Evolutionary conservation across 179 eudicot genomes (phyloP).

Genomic region (Spinacia oleracea): DNA sequence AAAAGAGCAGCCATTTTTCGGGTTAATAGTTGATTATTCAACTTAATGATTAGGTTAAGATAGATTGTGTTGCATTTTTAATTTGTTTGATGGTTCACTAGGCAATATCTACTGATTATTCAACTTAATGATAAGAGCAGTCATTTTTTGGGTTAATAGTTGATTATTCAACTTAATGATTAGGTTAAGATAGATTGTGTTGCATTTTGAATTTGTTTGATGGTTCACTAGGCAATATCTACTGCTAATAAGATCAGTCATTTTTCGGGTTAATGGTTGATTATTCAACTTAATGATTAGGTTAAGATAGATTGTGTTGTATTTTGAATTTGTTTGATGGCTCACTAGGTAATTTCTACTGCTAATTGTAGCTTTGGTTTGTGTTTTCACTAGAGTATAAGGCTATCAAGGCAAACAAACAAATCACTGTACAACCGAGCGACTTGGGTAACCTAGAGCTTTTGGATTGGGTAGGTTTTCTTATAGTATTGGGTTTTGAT

Average conservation of each 20-base stretch:
- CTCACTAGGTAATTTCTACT: conserved; percentile 23
- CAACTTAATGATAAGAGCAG: too few species aligned
- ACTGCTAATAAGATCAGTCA: too few species aligned
- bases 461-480: conserved; percentile 31
- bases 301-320: not conserved
- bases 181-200: too few species aligned
- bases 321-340: not conserved
- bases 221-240: too few species aligned
- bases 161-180: too few species aligned
- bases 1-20: not conserved
- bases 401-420: conserved; percentile 27
- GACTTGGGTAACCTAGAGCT: conserved; percentile 30
- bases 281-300: not conserved
- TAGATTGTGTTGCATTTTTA: too few species aligned
- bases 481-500: conserved; percentile 22
- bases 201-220: too few species aligned
- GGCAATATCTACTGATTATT: too few species aligned
- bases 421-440: conserved; percentile 27
- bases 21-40: too few species aligned
- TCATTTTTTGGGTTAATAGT: too few species aligned
- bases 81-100: too few species aligned
- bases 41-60: too few species aligned
- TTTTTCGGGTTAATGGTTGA: not conserved
- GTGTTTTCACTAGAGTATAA: conserved; percentile 34
- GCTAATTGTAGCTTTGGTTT: conserved; percentile 37